Conservation (phyloP, 2,329 filamentous ascomycete genomes). For the Fusarium palustre region DNA sequence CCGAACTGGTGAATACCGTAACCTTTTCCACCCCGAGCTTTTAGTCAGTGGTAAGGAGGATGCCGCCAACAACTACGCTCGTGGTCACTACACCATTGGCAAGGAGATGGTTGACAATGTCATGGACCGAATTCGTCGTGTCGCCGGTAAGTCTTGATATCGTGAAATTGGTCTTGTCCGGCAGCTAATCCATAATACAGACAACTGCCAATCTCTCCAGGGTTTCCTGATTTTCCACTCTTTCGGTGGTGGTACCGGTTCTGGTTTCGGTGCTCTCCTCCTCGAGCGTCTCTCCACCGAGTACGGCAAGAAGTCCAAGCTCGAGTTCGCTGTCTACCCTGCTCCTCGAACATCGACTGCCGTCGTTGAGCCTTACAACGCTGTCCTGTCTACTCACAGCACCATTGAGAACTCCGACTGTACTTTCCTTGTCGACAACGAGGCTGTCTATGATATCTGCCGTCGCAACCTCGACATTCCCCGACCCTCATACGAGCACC, state of each 20-base stretch:
- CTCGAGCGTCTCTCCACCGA: slow-evolving; percentile 79
- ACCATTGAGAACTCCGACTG: slow-evolving; percentile 83
- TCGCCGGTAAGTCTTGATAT: slow-evolving; percentile 65
- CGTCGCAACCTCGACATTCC: slow-evolving; percentile 77
- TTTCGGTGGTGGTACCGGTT: slow-evolving; percentile 78
- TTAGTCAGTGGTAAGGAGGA: slow-evolving; percentile 81
- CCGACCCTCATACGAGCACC: slow-evolving; percentile 76
- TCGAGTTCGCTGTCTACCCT: slow-evolving; percentile 79
- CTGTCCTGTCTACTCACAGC: slow-evolving; percentile 78
- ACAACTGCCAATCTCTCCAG: slow-evolving; percentile 79
- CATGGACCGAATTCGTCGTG: slow-evolving; percentile 76
- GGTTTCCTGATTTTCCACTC: slow-evolving; percentile 82
- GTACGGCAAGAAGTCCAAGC: slow-evolving; percentile 82
- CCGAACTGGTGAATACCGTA: slow-evolving; percentile 74
- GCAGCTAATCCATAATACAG: slow-evolving; percentile 53
- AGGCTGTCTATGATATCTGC: slow-evolving; percentile 82
- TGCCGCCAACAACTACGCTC: slow-evolving; percentile 82
- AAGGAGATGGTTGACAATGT: slow-evolving; percentile 81
- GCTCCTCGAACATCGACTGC: slow-evolving; percentile 76
- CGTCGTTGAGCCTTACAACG: slow-evolving; percentile 80
- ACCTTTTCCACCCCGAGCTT: slow-evolving; percentile 78
- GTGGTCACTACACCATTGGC: slow-evolving; percentile 80
- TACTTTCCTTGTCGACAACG: slow-evolving; percentile 81
- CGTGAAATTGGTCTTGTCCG: not conserved
- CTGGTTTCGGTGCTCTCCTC: slow-evolving; percentile 77